phyloP scores from a whole-genome alignment of 2,329 filamentous ascomycete genomes.

The Pseudocercospora macadamiae region DNA sequence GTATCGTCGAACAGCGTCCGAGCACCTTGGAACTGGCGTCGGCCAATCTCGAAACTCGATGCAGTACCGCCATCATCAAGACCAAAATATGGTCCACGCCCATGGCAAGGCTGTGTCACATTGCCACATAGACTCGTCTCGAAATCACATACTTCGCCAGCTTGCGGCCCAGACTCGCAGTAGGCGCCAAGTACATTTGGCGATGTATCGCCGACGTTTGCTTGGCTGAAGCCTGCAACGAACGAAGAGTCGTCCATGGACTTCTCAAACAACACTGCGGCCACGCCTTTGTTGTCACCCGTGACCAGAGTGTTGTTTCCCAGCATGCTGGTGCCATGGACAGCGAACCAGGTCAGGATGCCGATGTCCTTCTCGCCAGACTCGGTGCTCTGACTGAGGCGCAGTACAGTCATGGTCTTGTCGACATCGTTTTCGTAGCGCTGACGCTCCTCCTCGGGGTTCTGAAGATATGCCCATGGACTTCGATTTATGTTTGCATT shows the following conservation, averaged over 20 bases:
- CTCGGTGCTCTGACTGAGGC: slow-evolving; percentile 66
- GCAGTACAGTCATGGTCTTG: slow-evolving; percentile 78
- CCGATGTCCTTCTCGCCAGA: slow-evolving; percentile 78
- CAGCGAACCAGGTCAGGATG: slow-evolving; percentile 86
- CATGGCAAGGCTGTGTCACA: slow-evolving; percentile 71
- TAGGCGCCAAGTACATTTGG: slow-evolving; percentile 86
- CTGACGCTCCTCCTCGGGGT: slow-evolving; percentile 74
- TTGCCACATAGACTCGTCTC: slow-evolving; percentile 85
- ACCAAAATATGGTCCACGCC: slow-evolving; percentile 70
- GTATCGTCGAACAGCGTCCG: slow-evolving; percentile 58
- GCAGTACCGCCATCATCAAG: slow-evolving; percentile 66
- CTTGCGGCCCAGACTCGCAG: slow-evolving; percentile 77
- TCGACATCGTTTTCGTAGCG: slow-evolving; percentile 70
- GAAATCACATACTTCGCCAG: slow-evolving; percentile 68
- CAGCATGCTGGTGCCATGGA: slow-evolving; percentile 87
- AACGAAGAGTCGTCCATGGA: slow-evolving; percentile 64
- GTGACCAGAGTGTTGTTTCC: slow-evolving; percentile 89
- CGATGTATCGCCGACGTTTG: slow-evolving; percentile 87
- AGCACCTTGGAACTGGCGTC: slow-evolving; percentile 69
- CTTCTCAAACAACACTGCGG: slow-evolving; percentile 81
- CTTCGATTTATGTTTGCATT: slow-evolving; percentile 89
- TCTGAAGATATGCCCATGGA: slow-evolving; percentile 83
- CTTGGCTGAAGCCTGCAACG: slow-evolving; percentile 89
- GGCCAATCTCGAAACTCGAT: slow-evolving; percentile 76
- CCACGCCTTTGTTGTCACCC: slow-evolving; percentile 96